These are phyloP conservation scores for Iris macrosiphon DNA, from an alignment of 106 monocot genomes.

Conservation along the genomic window DNA sequence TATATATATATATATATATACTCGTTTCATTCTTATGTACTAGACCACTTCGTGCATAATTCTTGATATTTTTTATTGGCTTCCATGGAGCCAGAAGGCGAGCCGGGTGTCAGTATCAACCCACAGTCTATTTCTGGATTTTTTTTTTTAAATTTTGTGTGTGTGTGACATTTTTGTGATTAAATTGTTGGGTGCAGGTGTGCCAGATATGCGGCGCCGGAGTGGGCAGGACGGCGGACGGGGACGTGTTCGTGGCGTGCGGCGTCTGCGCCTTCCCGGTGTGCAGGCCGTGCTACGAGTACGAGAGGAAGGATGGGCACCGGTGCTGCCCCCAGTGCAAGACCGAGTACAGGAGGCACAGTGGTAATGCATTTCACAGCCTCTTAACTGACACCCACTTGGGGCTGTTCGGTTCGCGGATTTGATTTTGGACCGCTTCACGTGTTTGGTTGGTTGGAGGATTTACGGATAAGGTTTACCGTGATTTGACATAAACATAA, in stretches of 20 bases:
- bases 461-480: too few relatives aligned
- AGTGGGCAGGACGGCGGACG: conserved; percentile 39
- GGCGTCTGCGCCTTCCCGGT: conserved; percentile 50
- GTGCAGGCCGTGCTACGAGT: conserved; percentile 60
- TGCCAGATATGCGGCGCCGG: conserved; percentile 67
- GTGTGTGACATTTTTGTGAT: not conserved
- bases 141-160: not conserved
- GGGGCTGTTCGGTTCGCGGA: too few relatives aligned
- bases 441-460: too few relatives aligned
- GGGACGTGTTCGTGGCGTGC: conserved; percentile 56
- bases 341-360: conserved; percentile 60
- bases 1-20: too few relatives aligned
- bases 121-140: not conserved
- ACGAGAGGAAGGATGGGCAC: too few relatives aligned
- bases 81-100: too few relatives aligned
- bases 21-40: too few relatives aligned
- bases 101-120: too few relatives aligned
- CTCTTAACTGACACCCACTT: too few relatives aligned
- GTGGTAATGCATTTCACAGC: conserved; percentile 18
- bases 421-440: too few relatives aligned
- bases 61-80: not conserved
- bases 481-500: too few relatives aligned
- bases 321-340: conserved; percentile 67
- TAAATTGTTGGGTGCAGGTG: conserved; percentile 22
- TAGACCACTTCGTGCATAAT: not conserved